Percentiles rank a stretch among this genome's conserved stretches.
Evolutionary conservation across 768 basidiomycete genomes (phyloP).

Genomic region (Boletellus ananas): DNA sequence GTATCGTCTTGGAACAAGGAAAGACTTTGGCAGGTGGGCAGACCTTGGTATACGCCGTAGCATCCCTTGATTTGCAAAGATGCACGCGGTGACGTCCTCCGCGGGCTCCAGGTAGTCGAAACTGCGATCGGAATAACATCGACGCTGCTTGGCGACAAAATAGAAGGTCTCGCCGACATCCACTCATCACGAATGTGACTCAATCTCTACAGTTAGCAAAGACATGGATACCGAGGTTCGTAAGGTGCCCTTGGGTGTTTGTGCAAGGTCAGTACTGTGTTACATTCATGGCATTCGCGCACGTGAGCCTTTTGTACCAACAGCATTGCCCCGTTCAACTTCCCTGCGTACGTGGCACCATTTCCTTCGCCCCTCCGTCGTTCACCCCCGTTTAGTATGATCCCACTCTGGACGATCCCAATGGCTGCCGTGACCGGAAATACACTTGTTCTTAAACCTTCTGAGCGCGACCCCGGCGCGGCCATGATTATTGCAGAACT

Average conservation of each 20-base stretch:
- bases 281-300: background rate
- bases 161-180: constrained; percentile 62
- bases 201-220: constrained; percentile 60
- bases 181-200: constrained; percentile 5
- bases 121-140: constrained; percentile 78
- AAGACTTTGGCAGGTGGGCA: constrained; percentile 79
- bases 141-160: constrained; percentile 82
- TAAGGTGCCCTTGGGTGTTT: constrained; percentile 82
- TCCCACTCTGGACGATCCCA: constrained; percentile 94
- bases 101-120: constrained; percentile 88
- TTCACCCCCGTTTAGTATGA: constrained; percentile 58
- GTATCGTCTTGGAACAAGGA: constrained; percentile 93
- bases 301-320: constrained; percentile 2
- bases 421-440: constrained; percentile 90
- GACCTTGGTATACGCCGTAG: background rate
- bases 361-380: background rate
- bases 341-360: constrained; percentile 63
- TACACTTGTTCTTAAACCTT: constrained; percentile 91
- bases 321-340: constrained; percentile 85
- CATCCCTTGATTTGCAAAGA: constrained; percentile 42
- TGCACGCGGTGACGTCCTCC: constrained; percentile 91
- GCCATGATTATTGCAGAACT: constrained; percentile 98
- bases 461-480: constrained; percentile 94
- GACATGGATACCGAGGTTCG: constrained; percentile 96
- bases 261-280: constrained; percentile 47